Percentiles rank a stretch among this genome's conserved stretches.
Evolutionary conservation across 2,329 filamentous ascomycete species (phyloP).

Genomic region (Lachnellula cervina): DNA sequence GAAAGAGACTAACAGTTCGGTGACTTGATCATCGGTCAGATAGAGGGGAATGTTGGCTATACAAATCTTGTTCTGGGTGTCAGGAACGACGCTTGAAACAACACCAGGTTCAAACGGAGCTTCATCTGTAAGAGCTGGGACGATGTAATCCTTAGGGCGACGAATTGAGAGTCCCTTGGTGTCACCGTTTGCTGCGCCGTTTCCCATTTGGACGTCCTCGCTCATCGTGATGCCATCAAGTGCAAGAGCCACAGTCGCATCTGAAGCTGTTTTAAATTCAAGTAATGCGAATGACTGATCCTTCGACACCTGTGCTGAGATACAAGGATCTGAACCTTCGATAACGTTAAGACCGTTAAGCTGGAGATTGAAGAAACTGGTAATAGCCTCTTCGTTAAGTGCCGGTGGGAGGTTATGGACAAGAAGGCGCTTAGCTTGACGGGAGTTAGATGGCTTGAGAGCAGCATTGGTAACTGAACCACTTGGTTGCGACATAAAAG

Average conservation of each 20-base stretch:
- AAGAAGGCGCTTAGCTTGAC: constrained; percentile 89
- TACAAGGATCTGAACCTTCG: constrained; percentile 76
- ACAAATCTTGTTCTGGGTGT: constrained; percentile 93
- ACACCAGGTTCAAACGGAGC: constrained; percentile 69
- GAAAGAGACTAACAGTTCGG: constrained; percentile 84
- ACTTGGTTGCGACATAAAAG: constrained; percentile 88
- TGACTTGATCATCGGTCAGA: constrained; percentile 85
- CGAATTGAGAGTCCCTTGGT: constrained; percentile 65
- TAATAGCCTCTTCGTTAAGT: constrained; percentile 69
- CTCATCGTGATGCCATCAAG: constrained; percentile 88
- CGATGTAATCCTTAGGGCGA: constrained; percentile 95
- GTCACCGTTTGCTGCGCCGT: constrained; percentile 47
- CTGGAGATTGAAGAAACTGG: constrained; percentile 91
- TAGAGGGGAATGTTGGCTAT: constrained; percentile 85
- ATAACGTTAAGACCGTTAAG: constrained; percentile 95
- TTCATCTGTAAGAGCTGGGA: constrained; percentile 72
- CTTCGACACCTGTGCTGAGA: constrained; percentile 74
- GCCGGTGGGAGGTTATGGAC: constrained; percentile 73
- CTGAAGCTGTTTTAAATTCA: constrained; percentile 82
- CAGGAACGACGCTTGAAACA: constrained; percentile 75
- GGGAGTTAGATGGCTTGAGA: constrained; percentile 86
- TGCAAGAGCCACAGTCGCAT: constrained; percentile 87
- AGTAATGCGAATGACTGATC: constrained; percentile 78
- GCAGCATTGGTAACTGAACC: constrained; percentile 63
- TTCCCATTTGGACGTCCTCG: constrained; percentile 55